Evolutionary conservation across 202 grass and related monocot species (phyloP).

Genomic region (Schoenoplectus tabernaemontani): DNA sequence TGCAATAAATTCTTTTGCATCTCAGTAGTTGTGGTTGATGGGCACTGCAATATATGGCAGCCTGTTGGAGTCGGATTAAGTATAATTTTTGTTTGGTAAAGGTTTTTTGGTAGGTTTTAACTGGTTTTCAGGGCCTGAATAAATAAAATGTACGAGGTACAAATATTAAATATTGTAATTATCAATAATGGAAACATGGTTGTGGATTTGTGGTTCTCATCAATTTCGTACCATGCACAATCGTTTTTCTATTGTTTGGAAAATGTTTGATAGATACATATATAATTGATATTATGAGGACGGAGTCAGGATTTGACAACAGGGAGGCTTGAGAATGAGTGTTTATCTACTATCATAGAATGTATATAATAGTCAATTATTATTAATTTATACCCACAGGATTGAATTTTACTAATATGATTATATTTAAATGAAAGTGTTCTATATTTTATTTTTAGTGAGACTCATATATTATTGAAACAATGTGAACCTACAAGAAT

Average conservation of each 20-base stretch:
- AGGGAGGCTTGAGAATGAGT: too few relatives aligned
- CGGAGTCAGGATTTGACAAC: too few relatives aligned
- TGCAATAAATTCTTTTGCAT: neutral
- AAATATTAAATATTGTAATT: neutral
- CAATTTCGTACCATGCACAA: neutral
- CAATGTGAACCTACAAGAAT: too few relatives aligned
- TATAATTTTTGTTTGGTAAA: neutral
- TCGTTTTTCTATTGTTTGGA: neutral
- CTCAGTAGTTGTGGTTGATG: slow-evolving; percentile 9
- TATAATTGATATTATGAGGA: too few relatives aligned
- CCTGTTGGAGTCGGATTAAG: neutral
- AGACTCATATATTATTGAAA: too few relatives aligned
- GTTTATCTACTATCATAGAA: too few relatives aligned
- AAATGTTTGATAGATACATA: too few relatives aligned
- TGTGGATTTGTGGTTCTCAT: neutral
- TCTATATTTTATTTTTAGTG: too few relatives aligned
- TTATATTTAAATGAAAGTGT: too few relatives aligned
- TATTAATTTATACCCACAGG: too few relatives aligned
- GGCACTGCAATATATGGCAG: neutral
- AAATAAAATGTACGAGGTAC: neutral
- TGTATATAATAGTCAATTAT: too few relatives aligned
- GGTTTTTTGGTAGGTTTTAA: neutral
- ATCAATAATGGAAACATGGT: neutral
- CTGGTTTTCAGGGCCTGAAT: neutral
- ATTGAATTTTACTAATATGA: too few relatives aligned